Conservation (phyloP, 2,329 filamentous ascomycete species). For the Aureobasidium sp. region DNA sequence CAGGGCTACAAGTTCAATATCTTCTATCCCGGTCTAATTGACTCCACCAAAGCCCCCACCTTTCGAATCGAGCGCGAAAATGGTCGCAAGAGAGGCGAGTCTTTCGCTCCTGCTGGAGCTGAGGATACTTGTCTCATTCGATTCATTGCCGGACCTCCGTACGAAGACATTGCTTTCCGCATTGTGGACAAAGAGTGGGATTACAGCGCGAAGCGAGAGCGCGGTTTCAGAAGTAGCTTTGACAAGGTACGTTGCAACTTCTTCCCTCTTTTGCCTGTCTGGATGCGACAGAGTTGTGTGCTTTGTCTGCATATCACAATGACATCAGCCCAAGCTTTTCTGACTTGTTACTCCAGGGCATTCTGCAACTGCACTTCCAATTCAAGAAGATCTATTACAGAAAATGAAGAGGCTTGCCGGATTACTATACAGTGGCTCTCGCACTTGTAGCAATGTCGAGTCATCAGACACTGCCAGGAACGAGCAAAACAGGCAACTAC, state of each 20-base stretch:
- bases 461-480: background rate
- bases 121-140: constrained; percentile 95
- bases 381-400: constrained; percentile 74
- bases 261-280: background rate
- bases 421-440: background rate
- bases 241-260: constrained; percentile 66
- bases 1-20: constrained; percentile 99
- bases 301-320: background rate
- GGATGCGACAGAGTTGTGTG: background rate
- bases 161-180: constrained; percentile 92
- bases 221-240: constrained; percentile 93
- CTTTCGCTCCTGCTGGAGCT: constrained; percentile 85
- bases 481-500: background rate
- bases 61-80: constrained; percentile 94
- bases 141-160: constrained; percentile 90
- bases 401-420: constrained; percentile 29
- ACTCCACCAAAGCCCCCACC: constrained; percentile 88
- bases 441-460: background rate
- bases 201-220: constrained; percentile 89
- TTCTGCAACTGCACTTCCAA: constrained; percentile 93
- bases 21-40: constrained; percentile 95
- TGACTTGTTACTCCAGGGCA: constrained; percentile 57
- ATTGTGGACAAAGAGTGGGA: constrained; percentile 99
- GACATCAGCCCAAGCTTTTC: background rate
- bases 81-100: constrained; percentile 81